These are phyloP conservation scores for Fusarium anguioides DNA, from an alignment of 2,329 filamentous ascomycete genomes.

Conservation along the genomic window DNA sequence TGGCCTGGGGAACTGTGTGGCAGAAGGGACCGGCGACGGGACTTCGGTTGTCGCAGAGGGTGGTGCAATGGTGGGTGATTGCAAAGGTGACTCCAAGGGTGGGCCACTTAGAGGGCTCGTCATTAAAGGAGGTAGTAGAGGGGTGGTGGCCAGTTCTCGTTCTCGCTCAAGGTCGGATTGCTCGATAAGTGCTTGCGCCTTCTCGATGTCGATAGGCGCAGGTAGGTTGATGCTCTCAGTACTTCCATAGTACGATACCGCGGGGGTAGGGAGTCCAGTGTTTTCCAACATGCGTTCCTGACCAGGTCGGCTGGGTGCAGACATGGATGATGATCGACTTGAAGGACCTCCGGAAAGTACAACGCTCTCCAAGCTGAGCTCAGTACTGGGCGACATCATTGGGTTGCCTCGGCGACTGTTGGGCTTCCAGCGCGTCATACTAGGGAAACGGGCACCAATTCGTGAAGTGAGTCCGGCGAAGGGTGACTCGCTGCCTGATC, in stretches of 20 bases:
- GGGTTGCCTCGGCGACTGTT: conserved; percentile 57
- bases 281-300: conserved; percentile 61
- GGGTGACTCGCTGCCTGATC: conserved; percentile 66
- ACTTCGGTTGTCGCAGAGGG: conserved; percentile 58
- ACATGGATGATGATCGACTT: conserved; percentile 82
- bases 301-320: conserved; percentile 64
- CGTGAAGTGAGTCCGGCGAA: conserved; percentile 72
- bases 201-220: conserved; percentile 57
- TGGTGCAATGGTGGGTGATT: conserved; percentile 80
- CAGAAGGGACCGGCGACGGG: conserved; percentile 59
- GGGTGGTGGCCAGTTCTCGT: conserved; percentile 77
- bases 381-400: conserved; percentile 75
- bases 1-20: conserved; percentile 61
- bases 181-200: conserved; percentile 47
- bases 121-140: conserved; percentile 85
- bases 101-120: conserved; percentile 66
- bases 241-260: conserved; percentile 71
- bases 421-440: conserved; percentile 63
- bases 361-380: conserved; percentile 84
- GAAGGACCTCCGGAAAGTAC: conserved; percentile 73
- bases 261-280: conserved; percentile 69
- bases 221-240: conserved; percentile 63
- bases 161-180: conserved; percentile 66
- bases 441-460: conserved; percentile 70
- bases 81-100: conserved; percentile 80